Conservation (phyloP, 2,329 filamentous ascomycete species). For the Fusarium begoniae region DNA sequence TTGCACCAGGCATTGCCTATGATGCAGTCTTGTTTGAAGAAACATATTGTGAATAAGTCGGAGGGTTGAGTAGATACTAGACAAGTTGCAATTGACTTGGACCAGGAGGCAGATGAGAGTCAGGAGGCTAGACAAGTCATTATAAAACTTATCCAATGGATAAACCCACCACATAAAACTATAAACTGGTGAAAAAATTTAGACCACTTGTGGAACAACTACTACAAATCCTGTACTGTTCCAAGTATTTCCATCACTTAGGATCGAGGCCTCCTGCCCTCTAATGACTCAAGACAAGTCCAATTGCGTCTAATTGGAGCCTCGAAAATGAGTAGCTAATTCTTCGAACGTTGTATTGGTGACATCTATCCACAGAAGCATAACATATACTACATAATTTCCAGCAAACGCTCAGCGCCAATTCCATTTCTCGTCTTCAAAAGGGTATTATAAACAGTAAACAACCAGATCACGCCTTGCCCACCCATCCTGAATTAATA, state of each 20-base stretch:
- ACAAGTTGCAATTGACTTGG: not conserved
- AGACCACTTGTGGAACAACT: not conserved
- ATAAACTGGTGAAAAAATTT: not conserved
- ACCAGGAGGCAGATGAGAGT: not conserved
- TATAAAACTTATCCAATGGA: not conserved
- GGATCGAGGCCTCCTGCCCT: not conserved
- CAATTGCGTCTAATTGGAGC: not conserved
- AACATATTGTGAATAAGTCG: not conserved
- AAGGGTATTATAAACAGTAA: slow-evolving; percentile 39
- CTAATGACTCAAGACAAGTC: not conserved
- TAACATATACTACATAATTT: not conserved
- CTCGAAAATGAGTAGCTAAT: not conserved
- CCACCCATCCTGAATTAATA: slow-evolving; percentile 91
- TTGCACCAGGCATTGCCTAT: not conserved
- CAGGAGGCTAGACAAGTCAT: not conserved
- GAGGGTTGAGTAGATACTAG: not conserved
- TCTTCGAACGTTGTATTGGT: not conserved
- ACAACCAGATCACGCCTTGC: slow-evolving; percentile 69
- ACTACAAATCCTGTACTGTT: too few relatives aligned
- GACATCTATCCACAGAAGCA: slow-evolving; percentile 17
- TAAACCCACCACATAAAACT: not conserved
- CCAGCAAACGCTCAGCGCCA: slow-evolving; percentile 30
- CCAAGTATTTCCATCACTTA: not conserved
- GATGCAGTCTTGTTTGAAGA: not conserved
- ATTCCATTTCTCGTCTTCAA: slow-evolving; percentile 17